Evolutionary conservation across 192 early-diverging fungal species (phyloP).

Genomic region (Coemansia sp.): DNA sequence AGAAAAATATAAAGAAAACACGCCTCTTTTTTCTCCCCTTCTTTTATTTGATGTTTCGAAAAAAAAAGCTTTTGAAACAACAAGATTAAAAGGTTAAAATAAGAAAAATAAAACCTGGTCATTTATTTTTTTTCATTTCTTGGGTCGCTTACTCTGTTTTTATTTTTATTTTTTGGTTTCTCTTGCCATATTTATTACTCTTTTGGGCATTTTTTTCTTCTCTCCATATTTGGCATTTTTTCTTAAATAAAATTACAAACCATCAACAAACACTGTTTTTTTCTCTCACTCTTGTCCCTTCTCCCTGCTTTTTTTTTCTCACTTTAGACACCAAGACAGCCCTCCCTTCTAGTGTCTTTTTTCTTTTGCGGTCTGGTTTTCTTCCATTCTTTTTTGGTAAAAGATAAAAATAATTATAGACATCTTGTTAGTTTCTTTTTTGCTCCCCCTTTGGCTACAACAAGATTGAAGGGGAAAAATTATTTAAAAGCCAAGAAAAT

Average conservation of each 20-base stretch:
- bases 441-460: constrained; percentile 8
- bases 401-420: constrained; percentile 6
- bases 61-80: background rate
- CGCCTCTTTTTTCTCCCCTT: constrained; percentile 7
- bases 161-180: constrained; percentile 1
- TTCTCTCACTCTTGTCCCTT: background rate
- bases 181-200: background rate
- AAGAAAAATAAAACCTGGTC: background rate
- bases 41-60: constrained; percentile 1
- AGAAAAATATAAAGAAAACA: constrained; percentile 7
- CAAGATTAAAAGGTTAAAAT: background rate
- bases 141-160: background rate
- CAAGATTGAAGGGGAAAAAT: no score
- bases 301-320: background rate
- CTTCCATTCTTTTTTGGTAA: no score
- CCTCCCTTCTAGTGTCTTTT: no score
- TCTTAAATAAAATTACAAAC: constrained; percentile 1
- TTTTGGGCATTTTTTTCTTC: background rate
- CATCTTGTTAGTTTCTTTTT: constrained; percentile 2
- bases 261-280: background rate
- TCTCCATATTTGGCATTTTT: background rate
- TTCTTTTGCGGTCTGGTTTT: no score
- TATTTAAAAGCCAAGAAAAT: background rate
- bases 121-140: background rate
- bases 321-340: no score